Evolutionary conservation across 2,329 filamentous ascomycete species (phyloP), one percentile per base, ranked within the genome.

Genomic region (Colletotrichum musicola): DNA sequence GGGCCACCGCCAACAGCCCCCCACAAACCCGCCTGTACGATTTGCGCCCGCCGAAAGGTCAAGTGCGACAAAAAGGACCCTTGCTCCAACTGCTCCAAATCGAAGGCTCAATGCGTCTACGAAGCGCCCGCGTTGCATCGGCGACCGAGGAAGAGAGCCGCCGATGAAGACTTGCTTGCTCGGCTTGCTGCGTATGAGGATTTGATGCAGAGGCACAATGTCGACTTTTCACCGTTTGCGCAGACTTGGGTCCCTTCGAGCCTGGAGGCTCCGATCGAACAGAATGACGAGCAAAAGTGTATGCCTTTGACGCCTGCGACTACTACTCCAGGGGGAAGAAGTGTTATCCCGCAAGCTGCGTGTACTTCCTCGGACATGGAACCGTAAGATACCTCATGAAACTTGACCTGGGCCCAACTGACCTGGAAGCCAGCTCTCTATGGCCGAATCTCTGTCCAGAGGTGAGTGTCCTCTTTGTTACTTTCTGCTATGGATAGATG

Each of bases 81-180:
- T 0, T 85, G 83, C 62, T 79, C 79, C 7, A 85, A 84, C 68
- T 85, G 83, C 61, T 64, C 73, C 46, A 84, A 81, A 67, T 75
- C 81, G 2, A 64, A 74, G 9, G 60, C 64, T 1, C 59, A 72
- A 50, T 79, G 77, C 30, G 40, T 66, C 0, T 78, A 77, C 18
- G 69, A 74, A 9, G 58, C 70, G 0, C 72, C 73, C 3, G 38
- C 62, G 1, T 71, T 72, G 0, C 67, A 66, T 3, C 73, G 73
- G 16, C 73, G 73, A 25, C 73, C 74, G 4, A 72, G 77, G 16
- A 79, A 76, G 61, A 71, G 73, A 4, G 69, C 74, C 4, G 71
- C 72, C 1, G 75, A 76, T 3, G 73, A 79, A 1, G 75, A 77
- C 13, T 42, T 79, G 1, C 40, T 75, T 0, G 59, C 54, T 1